Base-by-base conservation (phyloP, 495 filamentous ascomycete genomes). In the Penicillium argentinense region DNA sequence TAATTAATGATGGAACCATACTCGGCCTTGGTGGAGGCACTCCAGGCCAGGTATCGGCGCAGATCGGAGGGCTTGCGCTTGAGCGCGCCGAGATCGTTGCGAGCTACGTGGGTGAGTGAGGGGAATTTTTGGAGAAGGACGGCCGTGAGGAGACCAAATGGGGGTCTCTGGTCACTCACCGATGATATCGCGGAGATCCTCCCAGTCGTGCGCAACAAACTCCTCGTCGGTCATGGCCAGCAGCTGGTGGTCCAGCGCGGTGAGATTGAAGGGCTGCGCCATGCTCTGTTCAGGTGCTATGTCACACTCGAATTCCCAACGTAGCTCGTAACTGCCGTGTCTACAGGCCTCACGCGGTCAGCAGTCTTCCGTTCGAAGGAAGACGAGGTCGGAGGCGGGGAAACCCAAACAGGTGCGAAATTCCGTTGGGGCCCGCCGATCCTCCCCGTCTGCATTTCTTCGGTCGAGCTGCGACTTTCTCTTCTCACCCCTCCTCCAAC, bases 41-140 rank as follows among this genome's bases (percentile, higher is more conserved):
- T 82, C 91, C 91, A 96, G 42, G 79, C 65, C 42, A 93, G 83
- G 66, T 97, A 97, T 37, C 87, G 85, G 59, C 81, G 75, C 8
- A 96, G 77, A 60, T 93, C 87, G 49, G 85, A 89, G 23, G 92
- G 92, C 63, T 82, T 84, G 47, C 92, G 81, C 66, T 87, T 88
- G 23, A 97, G 77, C 9, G 83, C 74, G 21, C 75, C 79, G 54
- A 96, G 86, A 34, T 87, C 76, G 61, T 95, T 93, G 17, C 74
- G 70, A 23, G 75, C 84, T 87, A 51, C 12, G 53, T 16, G 49
- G 37, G 29, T 27, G 32, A 40, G 42, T 49, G 41, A 56, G 49
- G 47, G 49, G 54, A 50, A 23, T 42, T 1, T 13, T 13, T n/a
- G 5, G 13, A 17, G 37, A 32, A 17, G 23, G 14, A 37, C 45